Evolutionary conservation across 139 green algal species (phyloP).

Genomic region (Spirogloea muscicola): DNA sequence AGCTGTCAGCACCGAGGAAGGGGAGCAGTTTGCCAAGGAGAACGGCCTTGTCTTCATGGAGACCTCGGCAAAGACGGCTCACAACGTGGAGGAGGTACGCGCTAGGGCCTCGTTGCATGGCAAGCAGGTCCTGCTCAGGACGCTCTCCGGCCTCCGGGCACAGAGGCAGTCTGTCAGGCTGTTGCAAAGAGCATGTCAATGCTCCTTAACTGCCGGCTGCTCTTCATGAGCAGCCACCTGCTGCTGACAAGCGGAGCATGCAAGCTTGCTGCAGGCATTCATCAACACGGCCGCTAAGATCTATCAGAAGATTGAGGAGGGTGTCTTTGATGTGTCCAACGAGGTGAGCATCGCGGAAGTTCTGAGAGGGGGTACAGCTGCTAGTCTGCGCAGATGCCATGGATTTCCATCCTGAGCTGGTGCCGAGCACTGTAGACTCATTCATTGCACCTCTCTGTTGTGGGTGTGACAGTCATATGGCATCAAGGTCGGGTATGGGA

Average conservation of each 20-base stretch:
- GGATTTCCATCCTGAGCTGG: not conserved
- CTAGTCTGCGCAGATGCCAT: not conserved
- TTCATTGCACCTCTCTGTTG: slow-evolving; percentile 5
- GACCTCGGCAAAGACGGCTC: slow-evolving; percentile 92
- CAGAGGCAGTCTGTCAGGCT: no score
- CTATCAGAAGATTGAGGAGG: slow-evolving; percentile 93
- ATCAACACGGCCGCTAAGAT: slow-evolving; percentile 97
- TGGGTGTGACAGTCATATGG: slow-evolving; percentile 23
- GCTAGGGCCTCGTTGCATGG: not conserved
- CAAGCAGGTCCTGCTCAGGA: no score
- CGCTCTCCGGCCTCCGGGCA: no score
- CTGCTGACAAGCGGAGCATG: no score
- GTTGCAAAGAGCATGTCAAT: no score
- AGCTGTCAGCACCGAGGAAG: slow-evolving; percentile 93
- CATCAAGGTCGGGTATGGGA: slow-evolving; percentile 37
- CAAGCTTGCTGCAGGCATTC: slow-evolving; percentile 86
- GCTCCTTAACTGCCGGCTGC: no score
- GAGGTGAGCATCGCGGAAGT: slow-evolving; percentile 58
- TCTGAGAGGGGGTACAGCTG: slow-evolving; percentile 2
- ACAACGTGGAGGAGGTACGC: slow-evolving; percentile 93
- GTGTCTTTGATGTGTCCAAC: slow-evolving; percentile 95
- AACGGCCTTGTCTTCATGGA: slow-evolving; percentile 98
- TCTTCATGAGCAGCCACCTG: no score
- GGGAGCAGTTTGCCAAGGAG: slow-evolving; percentile 96
- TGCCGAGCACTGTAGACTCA: not conserved